phyloP scores from a whole-genome alignment of 148 eudicot genomes.

The Limonium bicolor region DNA sequence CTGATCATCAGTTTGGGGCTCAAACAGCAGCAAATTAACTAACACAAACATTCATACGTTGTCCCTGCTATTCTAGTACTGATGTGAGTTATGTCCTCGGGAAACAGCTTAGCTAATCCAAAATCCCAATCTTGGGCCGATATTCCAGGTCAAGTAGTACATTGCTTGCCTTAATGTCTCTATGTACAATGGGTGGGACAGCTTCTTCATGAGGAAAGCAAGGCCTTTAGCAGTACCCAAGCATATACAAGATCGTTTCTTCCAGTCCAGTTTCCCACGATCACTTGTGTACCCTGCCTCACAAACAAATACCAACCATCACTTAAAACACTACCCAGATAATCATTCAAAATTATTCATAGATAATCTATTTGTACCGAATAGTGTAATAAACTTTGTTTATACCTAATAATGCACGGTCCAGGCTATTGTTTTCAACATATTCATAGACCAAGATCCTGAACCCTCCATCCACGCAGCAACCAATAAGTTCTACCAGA shows the following conservation, averaged over 20 bases:
- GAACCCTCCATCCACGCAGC: conserved; percentile 59
- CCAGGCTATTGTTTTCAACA: conserved; percentile 77
- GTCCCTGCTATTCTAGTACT: conserved; percentile 90
- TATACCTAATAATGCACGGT: conserved; percentile 68
- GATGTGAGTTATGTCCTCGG: conserved; percentile 81
- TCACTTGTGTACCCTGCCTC: conserved; percentile 43
- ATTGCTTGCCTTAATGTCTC: conserved; percentile 95
- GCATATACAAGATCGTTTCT: conserved; percentile 60
- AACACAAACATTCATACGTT: conserved; percentile 38
- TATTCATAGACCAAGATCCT: conserved; percentile 79
- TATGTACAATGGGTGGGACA: conserved; percentile 81
- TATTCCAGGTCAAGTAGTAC: conserved; percentile 62
- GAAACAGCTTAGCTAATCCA: conserved; percentile 95
- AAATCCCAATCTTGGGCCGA: conserved; percentile 87
- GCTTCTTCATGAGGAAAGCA: conserved; percentile 83
- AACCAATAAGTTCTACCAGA: conserved; percentile 76
- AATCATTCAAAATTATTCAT: background rate
- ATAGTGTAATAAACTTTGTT: conserved; percentile 12
- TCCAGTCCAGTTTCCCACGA: conserved; percentile 50
- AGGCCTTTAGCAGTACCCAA: conserved; percentile 74
- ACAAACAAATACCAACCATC: background rate
- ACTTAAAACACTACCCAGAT: background rate
- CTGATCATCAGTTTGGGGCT: no score
- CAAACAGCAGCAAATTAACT: no score
- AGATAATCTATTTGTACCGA: conserved; percentile 31